Conservation (phyloP, 352 stramenopile genomes). For the Phytopythium ostracodes region DNA sequence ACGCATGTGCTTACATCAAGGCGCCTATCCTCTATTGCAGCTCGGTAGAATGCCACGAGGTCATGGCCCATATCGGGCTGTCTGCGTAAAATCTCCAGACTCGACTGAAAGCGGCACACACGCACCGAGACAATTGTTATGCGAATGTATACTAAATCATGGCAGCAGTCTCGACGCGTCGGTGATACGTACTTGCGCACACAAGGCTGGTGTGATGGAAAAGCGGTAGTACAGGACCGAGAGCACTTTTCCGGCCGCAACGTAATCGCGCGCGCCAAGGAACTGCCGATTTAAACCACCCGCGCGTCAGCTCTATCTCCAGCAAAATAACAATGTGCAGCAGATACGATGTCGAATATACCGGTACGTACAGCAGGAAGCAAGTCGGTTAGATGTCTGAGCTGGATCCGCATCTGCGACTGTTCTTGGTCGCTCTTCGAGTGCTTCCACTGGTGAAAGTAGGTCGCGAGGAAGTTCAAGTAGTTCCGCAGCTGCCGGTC, state of each 20-base stretch:
- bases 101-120: constrained; percentile 36
- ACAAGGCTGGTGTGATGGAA: constrained; percentile 43
- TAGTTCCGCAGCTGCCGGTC: constrained; percentile 39
- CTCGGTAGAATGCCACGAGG: constrained; percentile 54
- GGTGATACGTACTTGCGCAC: constrained; percentile 41
- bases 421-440: neutral
- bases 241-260: constrained; percentile 59
- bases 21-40: constrained; percentile 29
- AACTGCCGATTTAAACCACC: constrained; percentile 25
- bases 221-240: constrained; percentile 70
- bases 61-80: constrained; percentile 46
- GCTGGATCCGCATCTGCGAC: neutral
- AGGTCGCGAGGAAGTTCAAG: constrained; percentile 10
- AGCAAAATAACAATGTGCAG: neutral
- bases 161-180: neutral
- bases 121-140: neutral
- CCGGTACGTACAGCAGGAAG: constrained; percentile 1
- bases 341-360: neutral
- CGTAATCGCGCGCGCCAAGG: constrained; percentile 64
- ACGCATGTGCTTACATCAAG: constrained; percentile 16
- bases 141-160: neutral
- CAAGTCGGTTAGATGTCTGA: neutral
- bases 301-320: neutral
- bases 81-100: constrained; percentile 68
- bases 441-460: constrained; percentile 57